Evolutionary conservation across 1,284 basidiomycete genomes (phyloP).

Genomic region (Fistulinella staudtii): DNA sequence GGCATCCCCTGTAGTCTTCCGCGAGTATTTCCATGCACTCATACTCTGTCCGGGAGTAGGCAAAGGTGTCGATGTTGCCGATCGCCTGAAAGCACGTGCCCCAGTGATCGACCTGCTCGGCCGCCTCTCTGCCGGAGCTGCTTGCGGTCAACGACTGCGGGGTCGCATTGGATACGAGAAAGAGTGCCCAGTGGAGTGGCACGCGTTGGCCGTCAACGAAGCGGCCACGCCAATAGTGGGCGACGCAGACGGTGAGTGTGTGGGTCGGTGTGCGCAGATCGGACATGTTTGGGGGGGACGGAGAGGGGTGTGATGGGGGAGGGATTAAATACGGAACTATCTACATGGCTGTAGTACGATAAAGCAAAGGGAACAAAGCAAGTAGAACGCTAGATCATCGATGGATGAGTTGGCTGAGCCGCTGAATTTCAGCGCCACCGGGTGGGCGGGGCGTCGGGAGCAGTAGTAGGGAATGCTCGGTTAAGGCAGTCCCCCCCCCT

Average conservation of each 20-base stretch:
- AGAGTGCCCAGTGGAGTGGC: constrained; percentile 33
- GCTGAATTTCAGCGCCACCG: constrained; percentile 32
- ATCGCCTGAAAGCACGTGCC: constrained; percentile 29
- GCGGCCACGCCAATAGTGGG: constrained; percentile 30
- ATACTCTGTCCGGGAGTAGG: constrained; percentile 26
- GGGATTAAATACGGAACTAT: neutral
- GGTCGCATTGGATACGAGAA: constrained; percentile 25
- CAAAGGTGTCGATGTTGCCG: constrained; percentile 29
- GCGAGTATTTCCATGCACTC: constrained; percentile 33
- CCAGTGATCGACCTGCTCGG: constrained; percentile 28
- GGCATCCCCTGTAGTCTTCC: constrained; percentile 26
- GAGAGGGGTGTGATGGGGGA: no score
- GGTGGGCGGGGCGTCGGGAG: constrained; percentile 1
- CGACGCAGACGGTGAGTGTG: constrained; percentile 28
- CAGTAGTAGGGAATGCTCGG: constrained; percentile 2
- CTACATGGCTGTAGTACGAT: constrained; percentile 8
- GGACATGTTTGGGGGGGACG: constrained; percentile 21
- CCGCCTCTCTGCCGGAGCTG: constrained; percentile 21
- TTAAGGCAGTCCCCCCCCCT: constrained; percentile 13
- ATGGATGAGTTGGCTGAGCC: neutral
- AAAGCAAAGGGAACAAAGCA: constrained; percentile 18
- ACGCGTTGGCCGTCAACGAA: constrained; percentile 20
- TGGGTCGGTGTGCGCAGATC: constrained; percentile 13
- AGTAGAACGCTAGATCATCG: neutral
- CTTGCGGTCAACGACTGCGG: constrained; percentile 19